phyloP scores from a whole-genome alignment of 2,329 filamentous ascomycete genomes.

The Hymenotorrendiella dingleyae region DNA sequence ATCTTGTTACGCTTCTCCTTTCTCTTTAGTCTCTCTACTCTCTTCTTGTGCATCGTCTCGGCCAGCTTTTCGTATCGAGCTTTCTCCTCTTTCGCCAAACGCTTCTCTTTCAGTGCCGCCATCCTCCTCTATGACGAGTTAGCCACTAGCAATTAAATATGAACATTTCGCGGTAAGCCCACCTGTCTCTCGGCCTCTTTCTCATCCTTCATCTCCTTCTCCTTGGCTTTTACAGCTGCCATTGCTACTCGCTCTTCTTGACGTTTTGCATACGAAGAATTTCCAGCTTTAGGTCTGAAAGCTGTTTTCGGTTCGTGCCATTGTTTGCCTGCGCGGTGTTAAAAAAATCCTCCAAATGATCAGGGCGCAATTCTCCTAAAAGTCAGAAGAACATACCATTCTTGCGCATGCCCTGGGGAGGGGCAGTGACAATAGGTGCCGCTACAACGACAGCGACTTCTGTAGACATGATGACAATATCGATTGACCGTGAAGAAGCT shows the following conservation, averaged over 20 bases:
- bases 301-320: conserved; percentile 82
- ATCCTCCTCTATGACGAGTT: conserved; percentile 69
- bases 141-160: background rate
- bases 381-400: conserved; percentile 74
- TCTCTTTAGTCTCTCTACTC: conserved; percentile 86
- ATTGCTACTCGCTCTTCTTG: conserved; percentile 62
- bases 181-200: conserved; percentile 87
- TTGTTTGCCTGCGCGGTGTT: conserved; percentile 68
- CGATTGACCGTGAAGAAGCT: no score
- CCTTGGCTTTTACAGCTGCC: conserved; percentile 79
- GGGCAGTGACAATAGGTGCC: conserved; percentile 3
- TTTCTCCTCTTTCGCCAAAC: conserved; percentile 85
- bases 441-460: conserved; percentile 12
- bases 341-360: background rate
- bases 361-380: background rate
- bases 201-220: conserved; percentile 93
- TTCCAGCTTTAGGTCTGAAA: conserved; percentile 75
- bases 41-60: conserved; percentile 95
- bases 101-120: conserved; percentile 75
- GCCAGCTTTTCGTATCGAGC: conserved; percentile 90
- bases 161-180: no score
- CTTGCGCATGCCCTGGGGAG: conserved; percentile 60
- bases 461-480: conserved; percentile 22
- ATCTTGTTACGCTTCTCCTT: conserved; percentile 95
- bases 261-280: conserved; percentile 74